Evolutionary conservation across 106 monocot species (phyloP), one percentile per base, ranked within the genome.

Genomic region (Dendrobium huoshanense): DNA sequence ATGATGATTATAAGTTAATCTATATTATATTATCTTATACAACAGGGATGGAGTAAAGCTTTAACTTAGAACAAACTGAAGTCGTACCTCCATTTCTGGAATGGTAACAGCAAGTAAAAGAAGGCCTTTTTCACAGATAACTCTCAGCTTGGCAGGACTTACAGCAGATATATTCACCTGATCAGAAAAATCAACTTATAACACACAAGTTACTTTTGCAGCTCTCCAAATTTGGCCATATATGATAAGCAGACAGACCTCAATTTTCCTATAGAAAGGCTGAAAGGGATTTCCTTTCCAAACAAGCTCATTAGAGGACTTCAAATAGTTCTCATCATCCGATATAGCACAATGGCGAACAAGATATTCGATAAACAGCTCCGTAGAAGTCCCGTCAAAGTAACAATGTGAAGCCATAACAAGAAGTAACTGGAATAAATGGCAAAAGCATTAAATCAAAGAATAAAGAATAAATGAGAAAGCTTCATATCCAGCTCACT

Each of bases 381-480:
- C 95, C 6, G 86, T 87, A 79, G 92, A 80, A 77, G 86, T 73
- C 48, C 92, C 92, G 80, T 81, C 84, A 77, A 95, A 77, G 78
- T 98, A 98, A 59, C 95, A 98, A 81, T 98, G 95, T 65, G 95
- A 98, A 68, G 98, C 98, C 98, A 98, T 95, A 56, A 98, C 98
- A 82, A 98, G 87, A 77, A 98, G 88, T 77, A 98, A 85, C 98
- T 98, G 91, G 2, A 83, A 88, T 55, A 77, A 90, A 58, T 59
- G 77, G 47, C 37, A 81, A 29, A 65, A 64, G 2, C n/a, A 81
- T 81, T 55, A 82, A 75, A 54, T 40, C 47, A 78, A 45, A 17
- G 41, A 61, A 27, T 70, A 15, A 87, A 31, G 31, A 31, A 31
- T 31, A 31, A 31, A 31, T 31, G 31, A 31, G 31, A 31, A 31